Base-by-base conservation (phyloP, 208 protist species). In the Trypanosoma conorhini region DNA sequence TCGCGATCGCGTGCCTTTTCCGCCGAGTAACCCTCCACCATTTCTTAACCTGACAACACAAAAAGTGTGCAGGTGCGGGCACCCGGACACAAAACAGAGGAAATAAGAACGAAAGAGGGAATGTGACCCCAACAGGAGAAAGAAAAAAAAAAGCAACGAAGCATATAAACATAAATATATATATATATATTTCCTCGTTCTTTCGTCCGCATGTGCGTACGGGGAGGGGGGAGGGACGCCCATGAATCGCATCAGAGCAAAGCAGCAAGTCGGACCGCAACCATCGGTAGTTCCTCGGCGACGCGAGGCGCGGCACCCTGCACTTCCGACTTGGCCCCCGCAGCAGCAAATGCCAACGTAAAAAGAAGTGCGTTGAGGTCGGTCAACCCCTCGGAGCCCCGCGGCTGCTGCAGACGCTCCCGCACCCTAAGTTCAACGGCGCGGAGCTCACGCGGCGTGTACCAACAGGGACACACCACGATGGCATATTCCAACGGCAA, bases 361-460 rank as follows among this genome's bases (percentile, higher is more conserved):
- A 87, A 83, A 48, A 91, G 75, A 40, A 87, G 46, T 46, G 77
- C 77, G 24, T 80, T 78, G 31, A 93, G 78, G 31, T 84, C 77
- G 0, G 58, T 72, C 24, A 76, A 66, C 44, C 66, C 38, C 17
- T 63, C 62, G 13, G 68, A 63, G 51, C 30, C 61, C 1, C 67
- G 58, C 13, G 74, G 64, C 19, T 61, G 35, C 4, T 61, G 56
- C 24, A 92, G 71, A 21, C 62, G 54, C 30, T 52, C 46, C 9
- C 52, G 48, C 46, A 92, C 81, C 12, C 66, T 65, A 0, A 44
- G 46, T 13, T 77, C 67, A 48, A 89, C 79, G 22, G 70, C 70
- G n/a, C 74, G 42, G 59, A 71, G 58, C 55, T 82, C 68, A 9
- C 57, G 24, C 15, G 51, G 55, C 15, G 70, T 77, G 51, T 83